Conservation (phyloP, 2,329 filamentous ascomycete genomes). For the Balansia obtecta region DNA sequence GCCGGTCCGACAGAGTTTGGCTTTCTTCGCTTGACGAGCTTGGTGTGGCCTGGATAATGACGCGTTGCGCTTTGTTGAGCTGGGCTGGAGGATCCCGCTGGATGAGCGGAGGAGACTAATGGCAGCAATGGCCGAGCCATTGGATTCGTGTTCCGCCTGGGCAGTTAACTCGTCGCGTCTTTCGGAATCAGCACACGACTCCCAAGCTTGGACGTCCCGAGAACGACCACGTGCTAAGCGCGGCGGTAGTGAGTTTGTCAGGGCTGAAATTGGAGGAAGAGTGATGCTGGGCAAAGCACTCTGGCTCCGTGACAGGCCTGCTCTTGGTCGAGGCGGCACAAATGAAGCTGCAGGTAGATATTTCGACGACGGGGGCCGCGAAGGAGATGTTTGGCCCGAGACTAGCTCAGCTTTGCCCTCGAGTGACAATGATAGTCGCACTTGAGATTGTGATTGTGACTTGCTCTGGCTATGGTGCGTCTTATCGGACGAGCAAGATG, state of each 20-base stretch:
- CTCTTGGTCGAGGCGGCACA: conserved; percentile 32
- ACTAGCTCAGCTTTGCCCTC: conserved; percentile 87
- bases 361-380: conserved; percentile 37
- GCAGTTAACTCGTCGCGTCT: conserved; percentile 64
- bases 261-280: conserved; percentile 41
- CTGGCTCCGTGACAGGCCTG: conserved; percentile 53
- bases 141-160: conserved; percentile 71
- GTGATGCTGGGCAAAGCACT: conserved; percentile 51
- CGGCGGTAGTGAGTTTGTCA: conserved; percentile 41
- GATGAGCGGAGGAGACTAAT: conserved; percentile 71
- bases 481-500: conserved; percentile 28
- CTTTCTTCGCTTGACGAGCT: conserved; percentile 40
- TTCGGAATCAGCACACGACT: conserved; percentile 77
- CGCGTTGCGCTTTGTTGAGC: conserved; percentile 54
- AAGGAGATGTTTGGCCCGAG: conserved; percentile 53
- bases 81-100: conserved; percentile 39
- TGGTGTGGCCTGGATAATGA: conserved; percentile 19
- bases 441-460: conserved; percentile 36
- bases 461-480: conserved; percentile 23
- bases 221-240: conserved; percentile 59
- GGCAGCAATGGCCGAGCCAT: conserved; percentile 66
- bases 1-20: conserved; percentile 45
- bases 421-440: conserved; percentile 71
- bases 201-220: conserved; percentile 80
- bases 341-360: conserved; percentile 34